Evolutionary conservation across 1,139 yeast genomes (phyloP).

Genomic region (Pichia kudriavzevii): DNA sequence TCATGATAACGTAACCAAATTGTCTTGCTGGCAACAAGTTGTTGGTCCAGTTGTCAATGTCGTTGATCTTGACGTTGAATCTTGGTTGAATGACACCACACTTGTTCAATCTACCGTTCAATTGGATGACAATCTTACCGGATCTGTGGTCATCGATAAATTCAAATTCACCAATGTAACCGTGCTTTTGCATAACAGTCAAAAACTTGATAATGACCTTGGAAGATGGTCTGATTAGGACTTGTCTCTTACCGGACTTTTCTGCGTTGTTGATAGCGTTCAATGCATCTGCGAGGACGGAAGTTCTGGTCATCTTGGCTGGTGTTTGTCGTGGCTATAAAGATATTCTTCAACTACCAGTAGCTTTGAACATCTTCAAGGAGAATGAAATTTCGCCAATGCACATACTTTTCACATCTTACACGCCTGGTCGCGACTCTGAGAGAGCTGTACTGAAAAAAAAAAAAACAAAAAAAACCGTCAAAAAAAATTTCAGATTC

Average conservation of each 20-base stretch:
- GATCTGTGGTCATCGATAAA: constrained; percentile 99
- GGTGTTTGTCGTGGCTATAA: background rate
- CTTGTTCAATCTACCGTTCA: constrained; percentile 97
- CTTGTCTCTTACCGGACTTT: constrained; percentile 99
- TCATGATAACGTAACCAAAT: constrained; percentile 92
- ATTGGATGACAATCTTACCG: constrained; percentile 93
- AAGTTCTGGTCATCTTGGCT: constrained; percentile 85
- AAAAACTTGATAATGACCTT: constrained; percentile 96
- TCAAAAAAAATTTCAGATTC: too few species aligned
- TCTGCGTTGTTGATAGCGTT: constrained; percentile 99
- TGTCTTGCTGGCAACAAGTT: constrained; percentile 98
- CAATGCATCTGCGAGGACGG: constrained; percentile 98
- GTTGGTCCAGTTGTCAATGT: constrained; percentile 96
- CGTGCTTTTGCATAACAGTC: constrained; percentile 97
- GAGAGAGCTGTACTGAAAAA: too few species aligned
- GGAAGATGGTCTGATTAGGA: constrained; percentile 96
- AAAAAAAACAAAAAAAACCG: too few species aligned
- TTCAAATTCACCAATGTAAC: constrained; percentile 97
- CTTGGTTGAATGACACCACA: constrained; percentile 98
- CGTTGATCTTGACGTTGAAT: constrained; percentile 89
- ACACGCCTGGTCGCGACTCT: too few species aligned
- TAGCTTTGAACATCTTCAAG: too few species aligned
- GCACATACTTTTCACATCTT: too few species aligned
- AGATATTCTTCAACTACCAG: too few species aligned
- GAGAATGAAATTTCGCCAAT: too few species aligned